These are phyloP conservation scores for Rhodotorula graminis DNA, from an alignment of 768 basidiomycete species.

Conservation along the genomic window DNA sequence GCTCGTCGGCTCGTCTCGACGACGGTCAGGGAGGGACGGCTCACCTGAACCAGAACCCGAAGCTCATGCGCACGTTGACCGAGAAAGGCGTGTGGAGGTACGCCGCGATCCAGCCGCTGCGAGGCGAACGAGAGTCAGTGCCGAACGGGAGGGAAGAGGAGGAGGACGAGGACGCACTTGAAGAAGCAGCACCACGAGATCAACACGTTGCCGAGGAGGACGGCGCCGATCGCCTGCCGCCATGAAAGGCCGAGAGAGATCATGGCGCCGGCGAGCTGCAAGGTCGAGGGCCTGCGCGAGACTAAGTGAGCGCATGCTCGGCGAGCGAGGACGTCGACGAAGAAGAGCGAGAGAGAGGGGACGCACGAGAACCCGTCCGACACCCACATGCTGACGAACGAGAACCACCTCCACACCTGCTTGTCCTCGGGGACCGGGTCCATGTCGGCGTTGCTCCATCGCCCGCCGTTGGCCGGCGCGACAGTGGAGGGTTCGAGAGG, in stretches of 20 bases:
- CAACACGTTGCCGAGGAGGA: neutral
- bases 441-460: slow-evolving; percentile 13
- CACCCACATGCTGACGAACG: neutral
- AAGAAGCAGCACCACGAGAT: neutral
- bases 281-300: neutral
- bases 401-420: neutral
- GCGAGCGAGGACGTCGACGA: too few species aligned
- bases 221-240: slow-evolving; percentile 1
- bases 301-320: too few species aligned
- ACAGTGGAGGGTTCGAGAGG: neutral
- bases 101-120: neutral
- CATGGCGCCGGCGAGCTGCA: slow-evolving; percentile 13
- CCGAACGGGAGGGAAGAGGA: too few species aligned
- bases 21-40: neutral
- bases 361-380: neutral
- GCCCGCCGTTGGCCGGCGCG: neutral
- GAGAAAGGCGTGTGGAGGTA: slow-evolving; percentile 10
- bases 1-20: too few species aligned
- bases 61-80: slow-evolving; percentile 3
- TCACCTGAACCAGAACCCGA: neutral
- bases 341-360: too few species aligned
- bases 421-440: slow-evolving; percentile 3
- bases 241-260: slow-evolving; percentile 8
- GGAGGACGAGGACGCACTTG: neutral
- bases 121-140: too few species aligned